Conservation (phyloP, 257 asterid species). For the Primulina huaijiensis region DNA sequence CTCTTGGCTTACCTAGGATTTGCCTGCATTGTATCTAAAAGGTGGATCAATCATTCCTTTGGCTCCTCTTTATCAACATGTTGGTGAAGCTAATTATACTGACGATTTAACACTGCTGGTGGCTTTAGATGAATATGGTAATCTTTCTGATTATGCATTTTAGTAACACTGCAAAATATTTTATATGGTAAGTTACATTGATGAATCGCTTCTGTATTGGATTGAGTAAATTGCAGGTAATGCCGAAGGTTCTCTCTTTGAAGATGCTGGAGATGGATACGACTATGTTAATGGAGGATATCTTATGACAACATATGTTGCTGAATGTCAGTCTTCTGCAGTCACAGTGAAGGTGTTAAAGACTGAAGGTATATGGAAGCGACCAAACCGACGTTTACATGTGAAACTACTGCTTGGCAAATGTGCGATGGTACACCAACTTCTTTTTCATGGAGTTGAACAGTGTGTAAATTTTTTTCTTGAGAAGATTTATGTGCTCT, state of each 20-base stretch:
- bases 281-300: conserved; percentile 63
- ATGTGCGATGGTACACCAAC: conserved; percentile 61
- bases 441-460: not conserved
- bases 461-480: not conserved
- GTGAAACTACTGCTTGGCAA: conserved; percentile 69
- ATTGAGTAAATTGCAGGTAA: conserved; percentile 53
- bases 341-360: conserved; percentile 64
- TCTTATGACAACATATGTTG: conserved; percentile 79
- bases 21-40: conserved; percentile 75
- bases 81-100: conserved; percentile 62
- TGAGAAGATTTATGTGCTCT: not conserved
- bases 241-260: conserved; percentile 82
- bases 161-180: not conserved
- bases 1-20: conserved; percentile 44
- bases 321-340: conserved; percentile 63
- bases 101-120: conserved; percentile 76
- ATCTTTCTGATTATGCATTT: conserved; percentile 24
- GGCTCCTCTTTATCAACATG: conserved; percentile 65
- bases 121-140: conserved; percentile 81
- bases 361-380: conserved; percentile 77
- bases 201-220: conserved; percentile 6
- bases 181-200: not conserved
- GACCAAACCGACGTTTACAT: conserved; percentile 80
- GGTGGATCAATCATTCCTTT: conserved; percentile 90
- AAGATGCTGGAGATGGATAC: conserved; percentile 94